phyloP scores from a whole-genome alignment of 495 filamentous ascomycete genomes.

The Barbatosphaeria neglecta region DNA sequence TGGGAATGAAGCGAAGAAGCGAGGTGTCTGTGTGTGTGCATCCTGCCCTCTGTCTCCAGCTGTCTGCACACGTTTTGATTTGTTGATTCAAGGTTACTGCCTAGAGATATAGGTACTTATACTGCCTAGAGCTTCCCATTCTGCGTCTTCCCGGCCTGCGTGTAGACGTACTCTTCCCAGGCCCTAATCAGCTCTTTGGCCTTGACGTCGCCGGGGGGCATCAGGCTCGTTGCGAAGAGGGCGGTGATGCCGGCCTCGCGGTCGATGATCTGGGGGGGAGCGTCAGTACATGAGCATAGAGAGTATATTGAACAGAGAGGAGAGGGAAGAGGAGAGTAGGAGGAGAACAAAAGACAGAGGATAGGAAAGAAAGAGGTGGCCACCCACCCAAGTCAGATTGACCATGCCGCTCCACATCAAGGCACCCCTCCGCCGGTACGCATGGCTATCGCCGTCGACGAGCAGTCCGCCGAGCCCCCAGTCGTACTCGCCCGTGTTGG shows the following conservation, averaged over 20 bases:
- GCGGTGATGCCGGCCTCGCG: background rate
- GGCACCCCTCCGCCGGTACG: conserved; percentile 15
- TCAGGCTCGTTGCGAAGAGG: background rate
- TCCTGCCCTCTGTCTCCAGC: too few relatives aligned
- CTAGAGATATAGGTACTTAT: too few relatives aligned
- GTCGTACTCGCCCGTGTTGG: conserved; percentile 16
- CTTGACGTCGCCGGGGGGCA: background rate
- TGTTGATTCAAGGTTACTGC: too few relatives aligned
- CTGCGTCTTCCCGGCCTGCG: too few relatives aligned
- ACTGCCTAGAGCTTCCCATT: too few relatives aligned
- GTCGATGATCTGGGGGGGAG: background rate
- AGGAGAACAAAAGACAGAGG: background rate
- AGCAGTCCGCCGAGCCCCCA: conserved; percentile 21
- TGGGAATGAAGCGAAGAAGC: too few relatives aligned
- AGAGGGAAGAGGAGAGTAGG: background rate
- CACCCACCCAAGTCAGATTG: conserved; percentile 21
- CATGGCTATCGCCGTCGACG: conserved; percentile 8
- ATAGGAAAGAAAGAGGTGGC: background rate
- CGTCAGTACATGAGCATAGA: background rate
- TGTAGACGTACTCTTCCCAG: background rate
- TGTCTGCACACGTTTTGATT: too few relatives aligned
- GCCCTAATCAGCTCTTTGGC: background rate
- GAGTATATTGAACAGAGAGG: too few relatives aligned
- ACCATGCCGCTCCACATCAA: conserved; percentile 24
- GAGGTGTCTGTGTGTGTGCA: too few relatives aligned